A percentile compares a stretch with the other conserved stretches of the same genome.
phyloP scores from a whole-genome alignment of 768 basidiomycete species.

The Melanogaster broomeanus region DNA sequence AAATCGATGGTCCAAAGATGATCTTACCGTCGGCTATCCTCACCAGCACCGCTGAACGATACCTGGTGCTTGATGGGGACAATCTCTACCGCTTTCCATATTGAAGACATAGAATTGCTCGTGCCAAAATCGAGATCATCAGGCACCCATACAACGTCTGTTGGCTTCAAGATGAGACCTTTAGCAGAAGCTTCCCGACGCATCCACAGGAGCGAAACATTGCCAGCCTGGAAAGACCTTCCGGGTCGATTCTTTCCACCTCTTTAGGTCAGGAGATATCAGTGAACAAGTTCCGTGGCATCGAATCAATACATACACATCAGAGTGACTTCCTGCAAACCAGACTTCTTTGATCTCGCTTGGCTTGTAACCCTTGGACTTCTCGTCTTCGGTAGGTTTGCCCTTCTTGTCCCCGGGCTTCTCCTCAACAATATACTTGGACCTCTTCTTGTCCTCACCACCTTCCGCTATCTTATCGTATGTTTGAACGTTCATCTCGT shows the following conservation, averaged over 20 bases:
- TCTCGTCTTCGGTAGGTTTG: constrained; percentile 21
- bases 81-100: constrained; percentile 19
- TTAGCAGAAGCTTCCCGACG: constrained; percentile 26
- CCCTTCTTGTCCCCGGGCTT: neutral
- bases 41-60: constrained; percentile 16
- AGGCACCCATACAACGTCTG: constrained; percentile 28
- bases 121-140: constrained; percentile 25
- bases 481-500: constrained; percentile 27
- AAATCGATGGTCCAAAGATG: neutral
- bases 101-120: constrained; percentile 18
- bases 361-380: constrained; percentile 11
- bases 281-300: neutral
- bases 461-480: neutral
- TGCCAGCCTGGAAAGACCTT: constrained; percentile 22
- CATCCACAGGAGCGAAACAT: constrained; percentile 35
- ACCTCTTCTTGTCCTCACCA: neutral
- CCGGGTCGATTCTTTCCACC: constrained; percentile 27
- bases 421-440: constrained; percentile 5
- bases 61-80: constrained; percentile 27
- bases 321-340: constrained; percentile 54
- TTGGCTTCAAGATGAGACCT: constrained; percentile 29
- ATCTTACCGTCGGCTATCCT: constrained; percentile 18
- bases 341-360: constrained; percentile 62
- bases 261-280: constrained; percentile 5
- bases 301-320: constrained; percentile 23